Base-by-base conservation (phyloP, 768 basidiomycete species). In the Russula ochroleuca region DNA sequence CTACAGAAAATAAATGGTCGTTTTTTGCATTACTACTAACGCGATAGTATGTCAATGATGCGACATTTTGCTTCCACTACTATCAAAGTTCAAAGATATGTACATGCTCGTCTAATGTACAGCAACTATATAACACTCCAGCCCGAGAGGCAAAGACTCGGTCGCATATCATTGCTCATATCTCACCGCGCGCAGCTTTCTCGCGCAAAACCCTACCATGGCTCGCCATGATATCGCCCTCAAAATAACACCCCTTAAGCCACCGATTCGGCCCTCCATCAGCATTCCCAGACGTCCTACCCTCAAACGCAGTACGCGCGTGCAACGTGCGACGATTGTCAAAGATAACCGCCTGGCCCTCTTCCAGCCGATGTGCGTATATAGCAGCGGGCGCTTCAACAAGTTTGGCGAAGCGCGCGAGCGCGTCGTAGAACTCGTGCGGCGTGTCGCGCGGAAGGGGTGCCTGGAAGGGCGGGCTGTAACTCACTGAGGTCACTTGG, bases 381-480 rank as follows among this genome's bases (percentile, higher is more conserved):
- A 78, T 79, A 28, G 79, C 81, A 13, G 68, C 69, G 0, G 79
- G 77, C 19, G 81, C 78, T 57, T 86, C 81, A 2, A 94, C 72
- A 14, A 86, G 68, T 0, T 73, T 70, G 2, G 85, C 80, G 68
- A 94, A 98, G 17, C 75, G 73, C 3, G 71, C 67, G 3, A 98
- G 76, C 5, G 91, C 88, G 1, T 75, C 21, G 69, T 87, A 90
- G 69, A 92, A 87, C 37, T 73, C 73, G 7, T 71, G 64, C 0
- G 85, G 81, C 4, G 86, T 86, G 37, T 75, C 70, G 21, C 81
- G 71, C 0, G 81, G 78, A 10, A 94, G 78, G 0, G 92, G 88
- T 0, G 89, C 94, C 75, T 96, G 94, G 81, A 98, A 98, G 0
- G 94, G 95, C 0, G 96, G 96, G 1, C 90, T 88, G 74, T 96